Percentiles rank a stretch among this genome's conserved stretches.
phyloP scores from a whole-genome alignment of 148 eudicot genomes.

The Spergularia bocconei region DNA sequence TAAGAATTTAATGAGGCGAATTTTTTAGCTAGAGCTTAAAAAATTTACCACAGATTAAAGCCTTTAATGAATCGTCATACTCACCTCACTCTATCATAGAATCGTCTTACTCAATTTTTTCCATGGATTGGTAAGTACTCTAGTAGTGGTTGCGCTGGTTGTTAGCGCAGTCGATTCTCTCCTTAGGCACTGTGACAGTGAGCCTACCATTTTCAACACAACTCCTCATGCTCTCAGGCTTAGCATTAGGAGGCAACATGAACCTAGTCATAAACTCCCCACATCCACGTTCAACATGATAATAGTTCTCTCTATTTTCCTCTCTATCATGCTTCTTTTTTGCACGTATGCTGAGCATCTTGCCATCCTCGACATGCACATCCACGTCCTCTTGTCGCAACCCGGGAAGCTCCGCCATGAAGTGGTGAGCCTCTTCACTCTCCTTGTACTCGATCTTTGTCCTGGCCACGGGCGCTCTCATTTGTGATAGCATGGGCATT shows the following conservation, averaged over 20 bases:
- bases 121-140: neutral
- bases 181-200: constrained; percentile 31
- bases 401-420: constrained; percentile 39
- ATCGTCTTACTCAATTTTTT: neutral
- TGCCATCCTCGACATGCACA: constrained; percentile 31
- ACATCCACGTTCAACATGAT: constrained; percentile 29
- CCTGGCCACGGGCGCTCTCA: neutral
- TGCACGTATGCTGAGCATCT: constrained; percentile 34
- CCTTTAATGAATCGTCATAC: too few species aligned
- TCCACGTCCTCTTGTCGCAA: constrained; percentile 39
- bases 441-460: constrained; percentile 40
- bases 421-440: constrained; percentile 34
- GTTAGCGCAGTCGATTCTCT: neutral
- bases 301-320: constrained; percentile 37
- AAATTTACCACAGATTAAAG: too few species aligned
- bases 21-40: too few species aligned
- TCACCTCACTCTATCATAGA: too few species aligned
- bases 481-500: neutral
- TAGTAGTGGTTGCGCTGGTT: neutral
- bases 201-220: constrained; percentile 30
- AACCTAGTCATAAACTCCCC: constrained; percentile 37
- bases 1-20: too few species aligned
- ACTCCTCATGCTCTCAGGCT: constrained; percentile 30
- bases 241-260: constrained; percentile 35
- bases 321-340: constrained; percentile 31